A percentile compares a stretch with the other conserved stretches of the same genome.
Conservation (phyloP, 228 moss, liverwort and hornwort species). For the Sphagnum fallax region DNA sequence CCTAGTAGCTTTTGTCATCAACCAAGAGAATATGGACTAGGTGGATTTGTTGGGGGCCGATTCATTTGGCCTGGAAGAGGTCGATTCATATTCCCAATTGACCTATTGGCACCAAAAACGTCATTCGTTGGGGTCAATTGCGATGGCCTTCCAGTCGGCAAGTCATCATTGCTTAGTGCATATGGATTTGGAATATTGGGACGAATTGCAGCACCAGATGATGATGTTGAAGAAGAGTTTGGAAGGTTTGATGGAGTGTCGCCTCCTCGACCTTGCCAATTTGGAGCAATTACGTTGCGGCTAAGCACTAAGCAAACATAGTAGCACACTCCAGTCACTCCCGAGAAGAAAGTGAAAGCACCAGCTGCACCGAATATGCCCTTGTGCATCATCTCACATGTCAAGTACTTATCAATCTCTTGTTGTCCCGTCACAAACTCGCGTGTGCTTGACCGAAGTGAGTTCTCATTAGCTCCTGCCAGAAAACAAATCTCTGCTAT, state of each 20-base stretch:
- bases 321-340: constrained; percentile 30
- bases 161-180: constrained; percentile 38
- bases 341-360: constrained; percentile 44
- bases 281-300: constrained; percentile 14
- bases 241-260: constrained; percentile 17
- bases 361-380: constrained; percentile 41
- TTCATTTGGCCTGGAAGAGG: constrained; percentile 26
- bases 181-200: constrained; percentile 31
- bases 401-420: constrained; percentile 36
- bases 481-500: constrained; percentile 44
- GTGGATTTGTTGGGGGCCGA: constrained; percentile 33
- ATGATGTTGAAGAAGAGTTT: constrained; percentile 1
- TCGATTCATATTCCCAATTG: constrained; percentile 18
- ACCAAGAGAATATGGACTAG: constrained; percentile 35
- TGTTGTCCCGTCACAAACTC: constrained; percentile 28
- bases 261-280: constrained; percentile 36
- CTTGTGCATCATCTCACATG: constrained; percentile 39
- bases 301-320: constrained; percentile 39
- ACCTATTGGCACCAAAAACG: constrained; percentile 34
- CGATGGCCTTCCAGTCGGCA: neutral
- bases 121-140: constrained; percentile 18
- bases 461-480: constrained; percentile 43
- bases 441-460: constrained; percentile 27
- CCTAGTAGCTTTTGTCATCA: neutral
- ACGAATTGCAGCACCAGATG: constrained; percentile 10